Percentiles rank a stretch among this genome's conserved stretches.
Evolutionary conservation across 2,329 filamentous ascomycete species (phyloP).

Genomic region (Cladosporium sp.): DNA sequence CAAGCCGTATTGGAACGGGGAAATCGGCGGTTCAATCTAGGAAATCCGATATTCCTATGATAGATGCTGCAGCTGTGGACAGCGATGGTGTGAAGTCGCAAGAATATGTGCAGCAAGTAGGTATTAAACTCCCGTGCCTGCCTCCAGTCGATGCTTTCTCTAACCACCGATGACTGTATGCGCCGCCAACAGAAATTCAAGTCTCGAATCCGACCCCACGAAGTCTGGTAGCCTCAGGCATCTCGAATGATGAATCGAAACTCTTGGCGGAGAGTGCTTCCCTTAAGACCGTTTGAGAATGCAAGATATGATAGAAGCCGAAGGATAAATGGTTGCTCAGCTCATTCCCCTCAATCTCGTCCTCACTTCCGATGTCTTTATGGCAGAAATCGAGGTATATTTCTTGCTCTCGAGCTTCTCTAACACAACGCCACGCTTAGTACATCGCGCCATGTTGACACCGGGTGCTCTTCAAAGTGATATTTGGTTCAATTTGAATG

Average conservation of each 20-base stretch:
- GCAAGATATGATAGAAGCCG: neutral
- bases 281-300: neutral
- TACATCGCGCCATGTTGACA: no score
- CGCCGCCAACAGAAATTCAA: conserved; percentile 11
- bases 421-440: no score
- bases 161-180: conserved; percentile 11
- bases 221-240: conserved; percentile 1
- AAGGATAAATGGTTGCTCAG: neutral
- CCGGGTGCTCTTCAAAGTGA: no score
- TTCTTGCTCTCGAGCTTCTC: no score
- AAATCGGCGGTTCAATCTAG: neutral
- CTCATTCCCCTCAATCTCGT: no score
- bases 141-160: neutral
- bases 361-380: no score
- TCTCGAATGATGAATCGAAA: neutral
- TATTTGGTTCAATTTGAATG: no score
- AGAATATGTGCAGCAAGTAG: neutral
- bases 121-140: neutral
- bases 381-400: neutral
- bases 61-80: neutral
- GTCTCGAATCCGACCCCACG: conserved; percentile 6
- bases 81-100: neutral
- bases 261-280: conserved; percentile 4
- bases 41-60: neutral
- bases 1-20: neutral